Base-by-base conservation (phyloP, 495 filamentous ascomycete species). In the Trichoderma reesei region DNA sequence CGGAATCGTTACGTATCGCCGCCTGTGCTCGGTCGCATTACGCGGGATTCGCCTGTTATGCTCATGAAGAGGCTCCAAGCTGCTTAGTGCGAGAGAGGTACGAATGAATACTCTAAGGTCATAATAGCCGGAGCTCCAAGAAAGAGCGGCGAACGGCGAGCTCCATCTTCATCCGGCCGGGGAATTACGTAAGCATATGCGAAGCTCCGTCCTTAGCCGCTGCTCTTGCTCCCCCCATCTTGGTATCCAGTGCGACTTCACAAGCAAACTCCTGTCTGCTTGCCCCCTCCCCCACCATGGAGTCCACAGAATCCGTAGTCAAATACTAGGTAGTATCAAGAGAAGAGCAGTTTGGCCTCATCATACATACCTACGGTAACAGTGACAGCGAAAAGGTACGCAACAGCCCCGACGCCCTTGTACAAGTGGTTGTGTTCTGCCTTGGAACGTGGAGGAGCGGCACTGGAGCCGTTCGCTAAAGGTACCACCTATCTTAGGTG, bases 141-240 rank as follows among this genome's bases (percentile, higher is more conserved):
- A 33, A 18, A 26, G 31, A 2, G 39, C 59, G 59, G 59, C 18
- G 33, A 16, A 13, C 59, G 59, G 59, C 59, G 59, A 61, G 36
- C 59, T 61, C 59, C 59, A 61, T 31, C 51, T 33, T 33, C 39
- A 13, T 34, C 18, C 34, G 9, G 20, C 20, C 8, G 41, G n/a
- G 44, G 8, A 18, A 5, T 61, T 61, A 61, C 39, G 59, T 61
- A 61, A 61, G 59, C 59, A 20, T 3, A 51, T 20, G 18, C 46
- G 41, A 11, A 44, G 41, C n/a, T 44, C 13, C 13, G 41, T 44
- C 13, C 41, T 16, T 14, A 3, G 3, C n/a, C n/a, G 41, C 13
- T 11, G n/a, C 41, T 44, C 26, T 51, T 51, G 46, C 3, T 18
- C n/a, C 46, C 26, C 46, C n/a, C 1, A 20, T 51, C 9, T 16